These are phyloP conservation scores for Mortierella sp. DNA, from an alignment of 371 early-diverging fungal species.

Conservation along the genomic window DNA sequence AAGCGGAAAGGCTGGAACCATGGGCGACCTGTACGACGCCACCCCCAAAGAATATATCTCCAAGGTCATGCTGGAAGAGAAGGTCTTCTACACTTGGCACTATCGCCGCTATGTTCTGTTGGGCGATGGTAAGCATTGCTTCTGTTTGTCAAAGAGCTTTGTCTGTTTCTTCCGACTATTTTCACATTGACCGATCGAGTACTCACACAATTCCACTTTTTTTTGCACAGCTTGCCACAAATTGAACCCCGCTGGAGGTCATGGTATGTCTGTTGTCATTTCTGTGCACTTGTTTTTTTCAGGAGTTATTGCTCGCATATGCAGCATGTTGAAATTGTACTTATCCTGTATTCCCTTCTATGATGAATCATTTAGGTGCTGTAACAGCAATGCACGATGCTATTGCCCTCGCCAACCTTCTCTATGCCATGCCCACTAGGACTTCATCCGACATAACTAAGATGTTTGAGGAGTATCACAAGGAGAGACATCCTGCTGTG, in stretches of 20 bases:
- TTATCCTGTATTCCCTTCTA: not conserved
- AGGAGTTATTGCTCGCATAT: not conserved
- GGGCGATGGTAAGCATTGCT: not conserved
- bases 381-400: not conserved
- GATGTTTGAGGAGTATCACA: not conserved
- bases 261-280: not conserved
- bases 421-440: not conserved
- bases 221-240: not conserved
- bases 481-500: not conserved
- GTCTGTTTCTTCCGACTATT: no score
- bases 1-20: not conserved
- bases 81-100: constrained; percentile 11
- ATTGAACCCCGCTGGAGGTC: not conserved
- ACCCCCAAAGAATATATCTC: constrained; percentile 1
- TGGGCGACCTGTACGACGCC: not conserved
- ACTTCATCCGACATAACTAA: not conserved
- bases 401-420: not conserved
- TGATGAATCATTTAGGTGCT: not conserved
- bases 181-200: not conserved
- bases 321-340: not conserved
- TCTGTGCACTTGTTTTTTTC: not conserved
- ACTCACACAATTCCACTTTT: not conserved
- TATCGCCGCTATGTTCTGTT: not conserved
- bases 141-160: not conserved
- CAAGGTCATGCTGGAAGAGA: constrained; percentile 13